Base-by-base conservation (phyloP, 73 alveolate genomes). In the Paramecium primaurelia region DNA sequence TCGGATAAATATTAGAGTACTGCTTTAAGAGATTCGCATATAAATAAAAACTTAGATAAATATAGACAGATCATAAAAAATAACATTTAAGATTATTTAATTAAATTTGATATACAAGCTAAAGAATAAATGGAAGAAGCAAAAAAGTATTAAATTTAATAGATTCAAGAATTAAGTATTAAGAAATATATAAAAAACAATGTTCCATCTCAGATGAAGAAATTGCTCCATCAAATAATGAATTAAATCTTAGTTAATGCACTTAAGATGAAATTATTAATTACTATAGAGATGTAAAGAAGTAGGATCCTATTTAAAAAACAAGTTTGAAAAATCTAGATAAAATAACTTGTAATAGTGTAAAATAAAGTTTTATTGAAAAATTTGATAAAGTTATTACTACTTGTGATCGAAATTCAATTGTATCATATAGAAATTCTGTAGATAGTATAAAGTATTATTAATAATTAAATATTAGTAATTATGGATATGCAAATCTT, bases 1-100 rank as follows among this genome's bases (percentile, higher is more conserved):
- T 75, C 88, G 10, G 88, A 75, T 16, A 75, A 75, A 75, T 75
- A 75, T 75, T 16, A 75, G 22, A 42, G 88, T n/a, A 75, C 58
- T 38, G 88, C 60, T 30, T 75, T 75, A 42, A 11, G 88, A 75
- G 88, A 75, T 38, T 75, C 88, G 12, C 60, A 75, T n/a, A 75
- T 75, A 2, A 20, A 38, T 18, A 75, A 38, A 38, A 64, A 64
- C 30, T 5, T 64, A 28, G 28, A 64, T 1, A 64, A 64, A 64
- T 64, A 64, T 64, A 28, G 51, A 64, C 0, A 64, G 28, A 64
- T 28, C 28, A 64, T 64, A 64, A 64, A 54, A 64, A 64, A 28
- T 64, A 64, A 64, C 28, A 64, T 64, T 1, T 34, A 64, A 64
- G 84, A 64, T 10, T 64, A 64, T 64, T 64, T 64, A 28, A 11